phyloP scores from a whole-genome alignment of 1,284 basidiomycete species.

The Naganishia sp. region DNA sequence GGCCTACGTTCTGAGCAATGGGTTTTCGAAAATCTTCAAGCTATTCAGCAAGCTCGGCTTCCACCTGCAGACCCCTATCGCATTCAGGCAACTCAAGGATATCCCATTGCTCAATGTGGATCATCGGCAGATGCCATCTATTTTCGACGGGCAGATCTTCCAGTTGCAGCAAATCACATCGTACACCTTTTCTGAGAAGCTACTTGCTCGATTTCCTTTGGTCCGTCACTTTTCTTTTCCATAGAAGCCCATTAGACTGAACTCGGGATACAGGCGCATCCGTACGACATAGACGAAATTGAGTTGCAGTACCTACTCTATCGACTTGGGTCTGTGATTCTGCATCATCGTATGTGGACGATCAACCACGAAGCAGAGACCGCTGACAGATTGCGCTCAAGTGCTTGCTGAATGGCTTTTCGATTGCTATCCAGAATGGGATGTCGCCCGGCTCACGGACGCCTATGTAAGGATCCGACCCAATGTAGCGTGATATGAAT shows the following conservation, averaged over 20 bases:
- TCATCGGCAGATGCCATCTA: background rate
- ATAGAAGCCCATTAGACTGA: background rate
- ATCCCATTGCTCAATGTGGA: background rate
- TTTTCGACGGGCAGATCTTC: background rate
- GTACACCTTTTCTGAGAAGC: background rate
- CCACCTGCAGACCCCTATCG: slow-evolving; percentile 3
- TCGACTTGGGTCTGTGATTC: slow-evolving; percentile 2
- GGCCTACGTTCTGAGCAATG: slow-evolving; percentile 7
- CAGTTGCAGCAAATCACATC: background rate
- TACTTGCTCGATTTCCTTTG: slow-evolving; percentile 2
- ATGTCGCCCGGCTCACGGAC: slow-evolving; percentile 7
- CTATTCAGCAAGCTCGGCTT: slow-evolving; percentile 11
- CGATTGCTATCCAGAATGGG: background rate
- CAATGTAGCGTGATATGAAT: no score
- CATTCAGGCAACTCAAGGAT: background rate
- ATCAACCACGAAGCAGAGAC: background rate
- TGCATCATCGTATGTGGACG: slow-evolving; percentile 10
- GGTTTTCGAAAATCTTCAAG: slow-evolving; percentile 2
- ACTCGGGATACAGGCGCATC: slow-evolving; percentile 1
- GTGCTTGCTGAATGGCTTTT: slow-evolving; percentile 24
- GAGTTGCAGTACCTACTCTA: slow-evolving; percentile 1
- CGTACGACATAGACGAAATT: background rate
- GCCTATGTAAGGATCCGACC: background rate
- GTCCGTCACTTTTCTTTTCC: background rate
- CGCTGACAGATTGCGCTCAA: background rate